Base-by-base conservation (phyloP, 1,139 yeast genomes). In the Torulaspora globosa region DNA sequence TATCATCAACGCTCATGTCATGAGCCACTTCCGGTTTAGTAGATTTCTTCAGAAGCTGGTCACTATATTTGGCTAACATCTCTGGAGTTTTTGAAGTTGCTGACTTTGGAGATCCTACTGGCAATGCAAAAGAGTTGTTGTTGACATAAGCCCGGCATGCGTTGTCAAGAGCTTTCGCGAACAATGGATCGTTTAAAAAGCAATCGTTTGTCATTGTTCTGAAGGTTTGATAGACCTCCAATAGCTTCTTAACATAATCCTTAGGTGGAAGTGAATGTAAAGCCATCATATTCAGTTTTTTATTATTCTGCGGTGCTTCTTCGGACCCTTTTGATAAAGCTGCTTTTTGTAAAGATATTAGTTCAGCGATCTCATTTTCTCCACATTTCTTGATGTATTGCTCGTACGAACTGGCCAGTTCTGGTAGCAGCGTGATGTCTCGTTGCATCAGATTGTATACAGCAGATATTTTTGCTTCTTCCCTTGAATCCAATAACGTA, bases 81-180 rank as follows among this genome's bases (percentile, higher is more conserved):
- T 94, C 98, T 0, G 98, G 96, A 1, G 98, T 90, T 56, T 71
- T 75, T 2, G 88, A 79, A 6, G 75, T 72, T 21, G 75, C 73
- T n/a, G 70, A 62, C 56, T 76, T 78, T 4, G 64, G 49, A 2
- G 65, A 51, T 31, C 80, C 76, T 19, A 73, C 65, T 11, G 94
- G 85, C 15, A 80, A 73, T 19, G 97, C 96, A 62, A 89, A 82
- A 15, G 80, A 73, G 62, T 94, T 94, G 50, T 74, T 75, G 68
- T 94, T 94, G 58, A 94, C 89, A 61, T 85, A 90, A 40, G 77
- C 75, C 48, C 87, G 80, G 62, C 96, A 92, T 0, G 97, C 96
- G 57, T 79, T 81, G 63, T 92, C 97, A 55, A 92, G 75, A 0
- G 97, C 88, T 62, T 85, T 86, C 47, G 86, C 86, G 70, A 92